Evolutionary conservation across 2,329 filamentous ascomycete species (phyloP), one percentile per base, ranked within the genome.

Genomic region (Trichoderma lentiforme): DNA sequence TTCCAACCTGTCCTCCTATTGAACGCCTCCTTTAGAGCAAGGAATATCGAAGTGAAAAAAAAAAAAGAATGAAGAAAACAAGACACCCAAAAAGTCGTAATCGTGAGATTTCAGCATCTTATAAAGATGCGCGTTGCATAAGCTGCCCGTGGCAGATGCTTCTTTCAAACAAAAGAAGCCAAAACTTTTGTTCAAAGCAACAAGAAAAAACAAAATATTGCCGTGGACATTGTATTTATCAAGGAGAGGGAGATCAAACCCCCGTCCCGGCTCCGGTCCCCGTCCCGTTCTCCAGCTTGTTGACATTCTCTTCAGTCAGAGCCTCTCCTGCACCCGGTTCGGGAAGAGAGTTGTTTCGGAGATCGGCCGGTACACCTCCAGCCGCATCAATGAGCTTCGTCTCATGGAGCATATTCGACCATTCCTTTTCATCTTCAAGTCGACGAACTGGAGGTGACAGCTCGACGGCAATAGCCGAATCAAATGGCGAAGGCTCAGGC

Each of bases 251-350:
- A 26, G 28, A 5, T 60, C 2, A 60, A 2, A 15, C 58, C 39
- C 72, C 67, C 15, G 73, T 81, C 39, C 15, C 39, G 39, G 15
- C 9, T 18, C 36, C 36, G 6, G 14, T 4, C 15, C 36, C 39
- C 7, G 39, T n/a, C 70, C 84, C 81, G 9, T 74, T 82, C 71
- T 84, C 81, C 58, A 88, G 75, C 73, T 81, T 86, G 43, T 84
- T 85, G 61, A 89, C 79, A 74, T 89, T 89, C 76, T 86, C 86
- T 73, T 87, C 84, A 1, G 87, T 89, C 73, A 89, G 75, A 6
- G 83, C 83, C 70, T 87, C 84, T 3, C 83, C 82, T 8, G 76
- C 71, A 12, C 80, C 76, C 30, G 76, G 72, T 51, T 81, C 82
- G 11, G 83, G 78, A 32, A 81, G 80, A 8, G 80, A 80, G 34